phyloP scores from a whole-genome alignment of 148 eudicot species.

The Beta vulgaris region DNA sequence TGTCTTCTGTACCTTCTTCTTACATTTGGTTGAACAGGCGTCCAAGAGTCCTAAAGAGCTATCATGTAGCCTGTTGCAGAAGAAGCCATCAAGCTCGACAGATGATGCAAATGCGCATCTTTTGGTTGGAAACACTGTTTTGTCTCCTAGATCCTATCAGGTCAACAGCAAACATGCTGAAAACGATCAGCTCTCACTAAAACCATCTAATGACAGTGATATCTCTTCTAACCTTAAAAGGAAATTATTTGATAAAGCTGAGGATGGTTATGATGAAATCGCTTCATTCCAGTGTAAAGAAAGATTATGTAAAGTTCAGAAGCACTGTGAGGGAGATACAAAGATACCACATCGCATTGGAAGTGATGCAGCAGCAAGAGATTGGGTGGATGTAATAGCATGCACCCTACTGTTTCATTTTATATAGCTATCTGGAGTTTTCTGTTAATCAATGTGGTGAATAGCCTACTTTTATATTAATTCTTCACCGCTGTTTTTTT shows the following conservation, averaged over 20 bases:
- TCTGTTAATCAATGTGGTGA: neutral
- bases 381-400: conserved; percentile 53
- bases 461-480: conserved; percentile 9
- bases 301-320: conserved; percentile 40
- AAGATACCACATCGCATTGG: conserved; percentile 25
- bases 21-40: conserved; percentile 23
- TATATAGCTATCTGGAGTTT: conserved; percentile 10
- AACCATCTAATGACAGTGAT: conserved; percentile 23
- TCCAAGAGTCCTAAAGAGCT: conserved; percentile 13
- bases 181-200: conserved; percentile 6
- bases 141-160: conserved; percentile 34
- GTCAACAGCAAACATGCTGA: conserved; percentile 22
- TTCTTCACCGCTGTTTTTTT: conserved; percentile 4
- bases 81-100: conserved; percentile 23
- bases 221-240: conserved; percentile 46
- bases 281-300: conserved; percentile 30
- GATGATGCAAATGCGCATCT: conserved; percentile 22
- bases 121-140: conserved; percentile 21
- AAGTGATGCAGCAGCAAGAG: conserved; percentile 32
- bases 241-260: conserved; percentile 33
- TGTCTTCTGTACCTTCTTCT: conserved; percentile 9
- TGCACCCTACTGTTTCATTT: conserved; percentile 16
- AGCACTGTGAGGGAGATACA: conserved; percentile 21
- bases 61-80: conserved; percentile 32
- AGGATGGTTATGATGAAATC: conserved; percentile 33